These are phyloP conservation scores for Mollisiaceae sp. DNA, from an alignment of 2,329 filamentous ascomycete genomes.

Conservation along the genomic window DNA sequence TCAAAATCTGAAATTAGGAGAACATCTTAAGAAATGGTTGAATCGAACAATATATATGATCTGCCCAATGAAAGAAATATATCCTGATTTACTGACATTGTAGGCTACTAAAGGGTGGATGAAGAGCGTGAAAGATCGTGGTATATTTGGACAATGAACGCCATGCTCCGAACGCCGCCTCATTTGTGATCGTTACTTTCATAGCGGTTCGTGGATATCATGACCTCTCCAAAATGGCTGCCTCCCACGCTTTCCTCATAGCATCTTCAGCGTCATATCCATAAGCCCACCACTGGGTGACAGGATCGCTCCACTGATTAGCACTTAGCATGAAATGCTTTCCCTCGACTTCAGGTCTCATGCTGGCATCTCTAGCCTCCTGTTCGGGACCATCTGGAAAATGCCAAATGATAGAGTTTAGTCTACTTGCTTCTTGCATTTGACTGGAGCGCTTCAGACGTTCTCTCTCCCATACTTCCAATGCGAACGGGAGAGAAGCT, in stretches of 20 bases:
- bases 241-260: constrained; percentile 26
- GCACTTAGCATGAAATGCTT: constrained; percentile 45
- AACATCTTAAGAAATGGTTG: not conserved
- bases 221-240: not conserved
- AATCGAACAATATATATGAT: not conserved
- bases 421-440: constrained; percentile 25
- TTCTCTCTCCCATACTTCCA: constrained; percentile 60
- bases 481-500: constrained; percentile 50
- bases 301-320: constrained; percentile 49
- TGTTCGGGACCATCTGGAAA: constrained; percentile 30
- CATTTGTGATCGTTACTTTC: not conserved
- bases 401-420: constrained; percentile 27
- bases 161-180: not conserved
- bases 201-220: not conserved
- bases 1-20: not conserved
- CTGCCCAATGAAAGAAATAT: not conserved
- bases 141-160: not conserved
- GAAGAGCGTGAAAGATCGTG: not conserved
- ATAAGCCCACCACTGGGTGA: constrained; percentile 47
- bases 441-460: constrained; percentile 54
- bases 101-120: not conserved
- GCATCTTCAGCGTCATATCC: constrained; percentile 47
- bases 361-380: constrained; percentile 38
- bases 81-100: not conserved
- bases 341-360: constrained; percentile 45